These are phyloP conservation scores for Naganishia vaughanmartiniae DNA, from an alignment of 768 basidiomycete genomes.

Conservation along the genomic window DNA sequence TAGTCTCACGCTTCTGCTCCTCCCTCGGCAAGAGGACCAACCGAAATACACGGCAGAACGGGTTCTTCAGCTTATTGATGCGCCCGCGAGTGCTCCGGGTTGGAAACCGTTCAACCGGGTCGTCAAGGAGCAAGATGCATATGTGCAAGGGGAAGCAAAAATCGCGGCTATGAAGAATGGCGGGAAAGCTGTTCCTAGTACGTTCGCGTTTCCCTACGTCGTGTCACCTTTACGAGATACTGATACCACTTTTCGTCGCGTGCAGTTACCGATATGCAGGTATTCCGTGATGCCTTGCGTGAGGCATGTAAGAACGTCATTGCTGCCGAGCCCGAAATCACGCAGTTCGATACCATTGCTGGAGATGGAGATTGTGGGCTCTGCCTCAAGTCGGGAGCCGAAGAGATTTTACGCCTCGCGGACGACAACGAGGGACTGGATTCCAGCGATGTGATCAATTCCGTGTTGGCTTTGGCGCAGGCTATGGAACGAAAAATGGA, in stretches of 20 bases:
- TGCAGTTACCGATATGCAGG: constrained; percentile 52
- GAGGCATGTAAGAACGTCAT: constrained; percentile 68
- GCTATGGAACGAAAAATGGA: constrained; percentile 83
- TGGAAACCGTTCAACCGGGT: constrained; percentile 69
- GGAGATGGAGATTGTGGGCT: constrained; percentile 79
- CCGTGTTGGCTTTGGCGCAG: constrained; percentile 65
- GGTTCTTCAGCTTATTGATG: constrained; percentile 53
- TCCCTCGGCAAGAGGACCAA: constrained; percentile 43
- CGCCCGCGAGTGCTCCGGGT: constrained; percentile 63
- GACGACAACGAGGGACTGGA: constrained; percentile 58
- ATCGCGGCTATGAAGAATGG: constrained; percentile 27
- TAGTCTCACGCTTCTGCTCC: constrained; percentile 62
- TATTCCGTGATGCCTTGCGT: constrained; percentile 61
- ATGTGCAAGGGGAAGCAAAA: constrained; percentile 8
- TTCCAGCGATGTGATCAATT: constrained; percentile 64
- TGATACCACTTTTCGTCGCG: background rate
- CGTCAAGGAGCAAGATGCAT: constrained; percentile 15
- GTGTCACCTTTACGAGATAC: background rate
- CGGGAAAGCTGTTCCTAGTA: constrained; percentile 32
- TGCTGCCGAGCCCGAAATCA: constrained; percentile 81
- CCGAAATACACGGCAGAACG: constrained; percentile 42
- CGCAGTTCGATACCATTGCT: constrained; percentile 81
- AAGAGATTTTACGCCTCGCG: constrained; percentile 61
- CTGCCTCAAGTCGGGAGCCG: constrained; percentile 65
- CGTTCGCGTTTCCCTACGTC: constrained; percentile 1